phyloP scores from a whole-genome alignment of 164 flowering plant species.

The Chimonanthus salicifolius region DNA sequence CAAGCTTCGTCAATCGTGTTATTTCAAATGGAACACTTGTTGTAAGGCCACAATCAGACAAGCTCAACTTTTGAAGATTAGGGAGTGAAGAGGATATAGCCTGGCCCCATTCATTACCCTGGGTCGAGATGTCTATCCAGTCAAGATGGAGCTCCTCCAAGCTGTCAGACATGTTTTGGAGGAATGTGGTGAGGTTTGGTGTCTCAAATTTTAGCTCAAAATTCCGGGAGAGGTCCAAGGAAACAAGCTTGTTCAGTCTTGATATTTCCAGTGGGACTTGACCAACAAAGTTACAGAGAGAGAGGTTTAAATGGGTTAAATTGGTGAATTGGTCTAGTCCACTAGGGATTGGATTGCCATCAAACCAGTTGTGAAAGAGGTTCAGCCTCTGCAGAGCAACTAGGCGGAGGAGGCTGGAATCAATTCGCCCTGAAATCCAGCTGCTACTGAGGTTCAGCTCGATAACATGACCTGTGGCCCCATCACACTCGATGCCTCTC shows the following conservation, averaged over 20 bases:
- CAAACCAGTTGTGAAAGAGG: conserved; percentile 9
- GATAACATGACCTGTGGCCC: conserved; percentile 4
- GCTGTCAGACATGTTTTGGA: too few relatives aligned
- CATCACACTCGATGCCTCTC: conserved; percentile 16
- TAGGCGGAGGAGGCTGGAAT: conserved; percentile 16
- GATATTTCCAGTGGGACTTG: conserved; percentile 16
- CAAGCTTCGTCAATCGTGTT: too few relatives aligned
- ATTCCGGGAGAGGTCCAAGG: too few relatives aligned
- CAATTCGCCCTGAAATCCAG: not conserved
- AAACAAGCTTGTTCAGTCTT: too few relatives aligned
- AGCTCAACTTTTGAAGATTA: too few relatives aligned
- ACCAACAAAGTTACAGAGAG: not conserved
- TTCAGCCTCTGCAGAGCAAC: conserved; percentile 6
- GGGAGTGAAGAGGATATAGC: too few relatives aligned
- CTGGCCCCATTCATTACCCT: too few relatives aligned
- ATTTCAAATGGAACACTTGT: too few relatives aligned
- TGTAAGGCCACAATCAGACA: too few relatives aligned
- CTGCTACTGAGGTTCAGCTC: conserved; percentile 15
- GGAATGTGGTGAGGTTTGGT: not conserved
- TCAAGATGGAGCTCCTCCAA: too few relatives aligned
- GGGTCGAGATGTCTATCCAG: too few relatives aligned
- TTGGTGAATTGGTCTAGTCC: not conserved
- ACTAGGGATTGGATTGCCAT: not conserved
- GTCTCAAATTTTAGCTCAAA: too few relatives aligned
- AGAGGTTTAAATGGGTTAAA: conserved; percentile 16